Evolutionary conservation across 805 yeast species (phyloP).

Genomic region (Tetrapisispora arboricola): DNA sequence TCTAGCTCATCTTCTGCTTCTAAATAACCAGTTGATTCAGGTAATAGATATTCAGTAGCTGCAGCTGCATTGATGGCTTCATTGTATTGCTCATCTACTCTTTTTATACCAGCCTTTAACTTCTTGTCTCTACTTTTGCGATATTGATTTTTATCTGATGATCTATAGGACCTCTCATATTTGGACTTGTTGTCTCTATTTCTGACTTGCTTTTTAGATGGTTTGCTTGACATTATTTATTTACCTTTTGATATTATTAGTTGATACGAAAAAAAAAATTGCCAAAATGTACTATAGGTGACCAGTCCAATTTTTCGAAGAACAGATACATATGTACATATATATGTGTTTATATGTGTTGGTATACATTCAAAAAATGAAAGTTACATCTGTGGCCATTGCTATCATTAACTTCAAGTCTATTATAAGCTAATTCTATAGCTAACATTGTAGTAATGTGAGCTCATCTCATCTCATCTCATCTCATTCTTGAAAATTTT

Average conservation of each 20-base stretch:
- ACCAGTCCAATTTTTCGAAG: no score
- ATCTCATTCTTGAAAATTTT: slow-evolving; percentile 3
- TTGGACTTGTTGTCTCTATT: slow-evolving; percentile 24
- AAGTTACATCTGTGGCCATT: no score
- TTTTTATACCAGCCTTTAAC: slow-evolving; percentile 53
- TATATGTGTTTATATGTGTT: background rate
- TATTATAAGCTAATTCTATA: no score
- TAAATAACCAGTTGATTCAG: slow-evolving; percentile 75
- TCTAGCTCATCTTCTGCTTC: slow-evolving; percentile 94
- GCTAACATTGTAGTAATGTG: background rate
- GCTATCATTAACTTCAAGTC: no score
- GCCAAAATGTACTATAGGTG: no score
- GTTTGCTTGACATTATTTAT: background rate
- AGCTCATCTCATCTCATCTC: slow-evolving; percentile 5
- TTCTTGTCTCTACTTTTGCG: slow-evolving; percentile 40
- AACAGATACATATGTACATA: background rate
- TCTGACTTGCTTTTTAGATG: background rate
- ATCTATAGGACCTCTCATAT: slow-evolving; percentile 25
- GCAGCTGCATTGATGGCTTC: slow-evolving; percentile 79
- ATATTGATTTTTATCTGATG: background rate
- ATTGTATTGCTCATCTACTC: slow-evolving; percentile 59
- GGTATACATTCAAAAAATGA: no score
- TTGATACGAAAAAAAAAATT: no score
- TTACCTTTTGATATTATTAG: no score
- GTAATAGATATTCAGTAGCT: slow-evolving; percentile 72